Base-by-base conservation (phyloP, 2,329 filamentous ascomycete genomes). In the Proliferodiscus dingleyae region DNA sequence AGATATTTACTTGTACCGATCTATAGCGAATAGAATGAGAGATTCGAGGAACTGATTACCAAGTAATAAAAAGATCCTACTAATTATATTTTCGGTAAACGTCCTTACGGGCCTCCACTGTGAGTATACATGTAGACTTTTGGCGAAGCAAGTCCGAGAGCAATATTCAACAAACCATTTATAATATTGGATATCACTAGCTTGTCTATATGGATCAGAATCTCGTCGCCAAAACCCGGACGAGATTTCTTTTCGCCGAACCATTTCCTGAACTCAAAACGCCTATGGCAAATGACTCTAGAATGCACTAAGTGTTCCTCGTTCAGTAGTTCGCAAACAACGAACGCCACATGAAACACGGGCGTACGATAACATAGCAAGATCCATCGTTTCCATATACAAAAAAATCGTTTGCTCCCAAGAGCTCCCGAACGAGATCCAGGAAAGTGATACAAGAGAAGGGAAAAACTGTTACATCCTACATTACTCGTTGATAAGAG, bases 381-480 rank as follows among this genome's bases (percentile, higher is more conserved):
- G 45, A 51, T 51, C 37, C 39, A 46, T 37, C 43, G 33, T 49
- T 48, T 37, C 49, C 53, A 54, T 60, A 61, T 61, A 60, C 57
- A 61, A 61, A 58, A 60, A 51, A 51, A 44, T 23, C 19, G 11
- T 22, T 45, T 8, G 23, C 41, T 21, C 36, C 39, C 32, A 49
- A 29, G 16, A 57, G 45, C 55, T 55, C 50, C 46, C 52, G 49
- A 36, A 55, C 51, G 23, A 33, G 50, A 46, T 30, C 41, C 45
- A 18, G 39, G 55, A 58, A 61, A 57, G 55, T 59, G 49, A 52
- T 62, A 63, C 59, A 63, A 39, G 49, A 56, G 59, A 63, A 63
- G 53, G 30, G 50, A 61, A 60, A 40, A 39, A 10, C 47, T 55
- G 43, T 54, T 46, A 51, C 33, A 36, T 44, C 33, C 23, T 16